Conservation (phyloP, 2,329 filamentous ascomycete species). For the Samsoniella hepiali region DNA sequence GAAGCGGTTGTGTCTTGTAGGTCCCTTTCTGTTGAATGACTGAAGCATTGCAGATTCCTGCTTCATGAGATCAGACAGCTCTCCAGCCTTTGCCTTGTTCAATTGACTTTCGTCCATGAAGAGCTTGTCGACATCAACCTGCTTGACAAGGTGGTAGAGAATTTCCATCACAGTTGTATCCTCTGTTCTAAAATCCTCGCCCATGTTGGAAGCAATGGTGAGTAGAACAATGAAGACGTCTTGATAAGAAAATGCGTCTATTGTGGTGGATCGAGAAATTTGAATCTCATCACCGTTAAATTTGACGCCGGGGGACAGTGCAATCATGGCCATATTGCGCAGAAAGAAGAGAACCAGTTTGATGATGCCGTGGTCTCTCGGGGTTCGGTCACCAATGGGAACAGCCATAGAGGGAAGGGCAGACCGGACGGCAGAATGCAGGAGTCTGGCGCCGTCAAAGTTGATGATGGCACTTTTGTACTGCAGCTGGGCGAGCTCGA, state of each 20-base stretch:
- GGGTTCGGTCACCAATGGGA: slow-evolving; percentile 68
- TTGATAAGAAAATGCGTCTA: slow-evolving; percentile 85
- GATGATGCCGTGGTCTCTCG: slow-evolving; percentile 86
- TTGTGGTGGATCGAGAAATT: slow-evolving; percentile 80
- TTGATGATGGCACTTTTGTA: slow-evolving; percentile 91
- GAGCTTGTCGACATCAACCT: slow-evolving; percentile 76
- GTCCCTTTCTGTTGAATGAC: slow-evolving; percentile 71
- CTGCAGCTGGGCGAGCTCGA: slow-evolving; percentile 80
- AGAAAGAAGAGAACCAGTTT: slow-evolving; percentile 86
- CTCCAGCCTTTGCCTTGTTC: slow-evolving; percentile 64
- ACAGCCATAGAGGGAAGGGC: slow-evolving; percentile 84
- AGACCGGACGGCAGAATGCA: slow-evolving; percentile 76
- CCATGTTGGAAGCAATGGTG: slow-evolving; percentile 87
- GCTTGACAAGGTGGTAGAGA: slow-evolving; percentile 88
- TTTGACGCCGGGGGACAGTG: slow-evolving; percentile 66
- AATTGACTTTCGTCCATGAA: slow-evolving; percentile 79
- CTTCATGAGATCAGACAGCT: slow-evolving; percentile 70
- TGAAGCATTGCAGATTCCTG: slow-evolving; percentile 83
- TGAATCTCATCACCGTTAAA: slow-evolving; percentile 88
- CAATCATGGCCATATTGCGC: slow-evolving; percentile 83
- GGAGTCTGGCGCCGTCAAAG: slow-evolving; percentile 70
- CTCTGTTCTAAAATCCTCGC: slow-evolving; percentile 86
- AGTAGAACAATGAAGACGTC: slow-evolving; percentile 84
- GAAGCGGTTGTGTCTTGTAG: slow-evolving; percentile 88
- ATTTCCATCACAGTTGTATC: slow-evolving; percentile 89